phyloP scores from a whole-genome alignment of 179 eudicot species.

The Dionaea muscipula region DNA sequence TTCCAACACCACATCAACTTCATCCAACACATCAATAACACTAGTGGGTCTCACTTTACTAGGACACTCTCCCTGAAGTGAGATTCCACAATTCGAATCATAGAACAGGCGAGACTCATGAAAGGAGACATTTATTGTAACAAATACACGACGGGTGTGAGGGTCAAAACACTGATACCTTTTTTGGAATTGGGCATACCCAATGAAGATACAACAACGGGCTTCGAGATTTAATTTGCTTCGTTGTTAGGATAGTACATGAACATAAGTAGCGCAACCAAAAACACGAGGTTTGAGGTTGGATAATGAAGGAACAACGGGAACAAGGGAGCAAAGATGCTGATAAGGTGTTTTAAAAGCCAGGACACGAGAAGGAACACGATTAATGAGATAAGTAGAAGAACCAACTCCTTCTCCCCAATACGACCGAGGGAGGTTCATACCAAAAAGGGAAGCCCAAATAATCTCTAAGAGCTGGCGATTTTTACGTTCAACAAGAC shows the following conservation, averaged over 20 bases:
- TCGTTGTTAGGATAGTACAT: not conserved
- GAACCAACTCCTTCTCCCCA: slow-evolving; percentile 6
- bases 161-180: slow-evolving; percentile 13
- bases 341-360: slow-evolving; percentile 9
- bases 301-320: not conserved
- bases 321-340: not conserved
- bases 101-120: slow-evolving; percentile 6
- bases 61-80: slow-evolving; percentile 8
- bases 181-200: slow-evolving; percentile 3
- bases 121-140: slow-evolving; percentile 9
- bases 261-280: slow-evolving; percentile 11
- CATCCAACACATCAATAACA: too few relatives aligned
- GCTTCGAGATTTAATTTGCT: slow-evolving; percentile 12
- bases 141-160: not conserved
- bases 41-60: slow-evolving; percentile 1
- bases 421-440: not conserved
- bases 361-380: not conserved
- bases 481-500: slow-evolving; percentile 1
- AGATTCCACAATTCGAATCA: not conserved
- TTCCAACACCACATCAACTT: too few relatives aligned
- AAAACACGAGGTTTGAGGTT: slow-evolving; percentile 10
- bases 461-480: slow-evolving; percentile 1
- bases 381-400: slow-evolving; percentile 2
- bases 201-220: slow-evolving; percentile 3
- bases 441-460: slow-evolving; percentile 3